Percentiles rank a stretch among this genome's conserved stretches.
phyloP scores from a whole-genome alignment of 768 basidiomycete species.

The Baorangia bicolor region DNA sequence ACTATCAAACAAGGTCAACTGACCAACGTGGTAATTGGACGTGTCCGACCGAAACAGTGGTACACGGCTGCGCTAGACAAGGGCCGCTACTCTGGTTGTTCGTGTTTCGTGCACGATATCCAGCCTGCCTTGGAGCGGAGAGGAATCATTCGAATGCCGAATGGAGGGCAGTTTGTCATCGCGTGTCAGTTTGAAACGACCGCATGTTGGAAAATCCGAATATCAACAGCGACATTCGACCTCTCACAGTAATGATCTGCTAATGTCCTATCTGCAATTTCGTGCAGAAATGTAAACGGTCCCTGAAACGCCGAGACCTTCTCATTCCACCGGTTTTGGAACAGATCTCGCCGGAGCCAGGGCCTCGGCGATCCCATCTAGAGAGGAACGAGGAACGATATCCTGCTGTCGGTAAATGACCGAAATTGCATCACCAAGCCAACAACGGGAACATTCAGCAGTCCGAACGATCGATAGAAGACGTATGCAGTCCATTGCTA shows the following conservation, averaged over 20 bases:
- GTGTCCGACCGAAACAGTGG: slow-evolving; percentile 10
- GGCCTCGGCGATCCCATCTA: slow-evolving; percentile 19
- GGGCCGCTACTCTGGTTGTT: slow-evolving; percentile 5
- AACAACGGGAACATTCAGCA: slow-evolving; percentile 9
- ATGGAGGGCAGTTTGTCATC: slow-evolving; percentile 8
- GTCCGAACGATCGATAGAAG: slow-evolving; percentile 21
- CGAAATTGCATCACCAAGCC: slow-evolving; percentile 25
- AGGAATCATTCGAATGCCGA: slow-evolving; percentile 1
- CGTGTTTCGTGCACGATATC: slow-evolving; percentile 23
- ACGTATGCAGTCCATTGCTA: slow-evolving; percentile 19
- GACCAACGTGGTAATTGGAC: slow-evolving; percentile 15
- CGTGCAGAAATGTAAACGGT: neutral
- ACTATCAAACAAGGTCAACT: slow-evolving; percentile 9
- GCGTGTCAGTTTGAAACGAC: slow-evolving; percentile 18
- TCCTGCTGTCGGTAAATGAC: slow-evolving; percentile 16
- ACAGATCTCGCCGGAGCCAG: slow-evolving; percentile 14
- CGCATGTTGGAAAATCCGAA: slow-evolving; percentile 7
- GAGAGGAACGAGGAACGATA: slow-evolving; percentile 10
- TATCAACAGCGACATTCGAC: neutral
- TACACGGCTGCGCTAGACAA: slow-evolving; percentile 3
- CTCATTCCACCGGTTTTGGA: slow-evolving; percentile 5
- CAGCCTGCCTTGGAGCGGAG: slow-evolving; percentile 20
- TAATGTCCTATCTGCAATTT: neutral
- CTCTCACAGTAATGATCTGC: neutral
- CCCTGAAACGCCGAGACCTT: neutral